Percentiles rank a stretch among this genome's conserved stretches.
Conservation (phyloP, 2,329 filamentous ascomycete genomes). For the Hymenoscyphus fructigenus region DNA sequence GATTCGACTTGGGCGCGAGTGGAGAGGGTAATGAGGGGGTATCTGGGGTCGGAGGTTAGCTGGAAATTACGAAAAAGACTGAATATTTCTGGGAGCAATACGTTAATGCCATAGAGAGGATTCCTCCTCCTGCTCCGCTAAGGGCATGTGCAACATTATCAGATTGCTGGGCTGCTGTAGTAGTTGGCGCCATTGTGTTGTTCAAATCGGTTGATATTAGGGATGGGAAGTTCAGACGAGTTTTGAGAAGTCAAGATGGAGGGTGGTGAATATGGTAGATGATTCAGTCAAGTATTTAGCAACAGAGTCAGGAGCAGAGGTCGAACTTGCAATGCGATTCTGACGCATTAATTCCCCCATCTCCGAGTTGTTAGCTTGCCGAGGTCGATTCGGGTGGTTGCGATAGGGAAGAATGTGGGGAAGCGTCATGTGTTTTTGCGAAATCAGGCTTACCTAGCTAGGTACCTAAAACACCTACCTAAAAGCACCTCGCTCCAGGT, state of each 20-base stretch:
- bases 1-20: conserved; percentile 98
- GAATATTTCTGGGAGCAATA: conserved; percentile 42
- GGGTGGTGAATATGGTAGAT: neutral
- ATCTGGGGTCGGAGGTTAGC: conserved; percentile 51
- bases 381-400: conserved; percentile 10
- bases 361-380: conserved; percentile 12
- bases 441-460: too few relatives aligned
- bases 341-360: conserved; percentile 6
- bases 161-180: conserved; percentile 58
- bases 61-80: neutral
- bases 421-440: too few relatives aligned
- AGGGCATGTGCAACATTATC: conserved; percentile 97
- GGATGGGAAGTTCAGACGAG: neutral
- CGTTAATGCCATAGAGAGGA: conserved; percentile 95
- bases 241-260: neutral
- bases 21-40: conserved; percentile 95
- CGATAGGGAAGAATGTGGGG: too few relatives aligned
- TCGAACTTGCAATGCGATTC: neutral
- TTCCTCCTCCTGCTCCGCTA: conserved; percentile 87
- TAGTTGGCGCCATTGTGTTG: conserved; percentile 30
- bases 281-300: neutral
- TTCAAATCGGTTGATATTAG: neutral
- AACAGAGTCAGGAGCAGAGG: neutral
- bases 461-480: too few relatives aligned
- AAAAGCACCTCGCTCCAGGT: too few relatives aligned